phyloP scores from a whole-genome alignment of 192 early-diverging fungal genomes.

The Gigaspora rosea region DNA sequence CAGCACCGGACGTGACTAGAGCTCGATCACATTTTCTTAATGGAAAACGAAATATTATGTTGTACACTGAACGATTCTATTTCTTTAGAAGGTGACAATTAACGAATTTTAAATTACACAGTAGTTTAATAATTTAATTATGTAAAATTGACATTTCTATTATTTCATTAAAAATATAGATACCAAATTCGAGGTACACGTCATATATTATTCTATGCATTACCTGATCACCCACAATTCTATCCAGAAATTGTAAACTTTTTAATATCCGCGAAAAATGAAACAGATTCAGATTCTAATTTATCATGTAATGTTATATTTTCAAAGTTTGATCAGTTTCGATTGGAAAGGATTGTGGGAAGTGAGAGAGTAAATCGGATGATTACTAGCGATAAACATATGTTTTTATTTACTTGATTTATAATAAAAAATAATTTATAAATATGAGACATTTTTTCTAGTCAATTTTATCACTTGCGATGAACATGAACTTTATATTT shows the following conservation, averaged over 20 bases:
- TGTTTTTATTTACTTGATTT: background rate
- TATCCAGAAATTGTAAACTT: conserved; percentile 91
- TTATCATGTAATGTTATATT: conserved; percentile 71
- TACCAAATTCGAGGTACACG: conserved; percentile 81
- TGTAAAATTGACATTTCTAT: no score
- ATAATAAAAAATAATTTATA: no score
- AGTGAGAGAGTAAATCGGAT: conserved; percentile 35
- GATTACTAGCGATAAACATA: background rate
- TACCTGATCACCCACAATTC: conserved; percentile 83
- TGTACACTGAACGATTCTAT: conserved; percentile 96
- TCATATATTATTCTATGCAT: conserved; percentile 87
- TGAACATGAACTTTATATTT: no score
- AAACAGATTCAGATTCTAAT: conserved; percentile 45
- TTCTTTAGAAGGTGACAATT: conserved; percentile 66
- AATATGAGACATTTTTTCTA: no score
- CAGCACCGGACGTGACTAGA: conserved; percentile 70
- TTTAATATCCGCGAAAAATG: conserved; percentile 53
- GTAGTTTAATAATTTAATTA: no score
- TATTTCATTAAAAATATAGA: conserved; percentile 30
- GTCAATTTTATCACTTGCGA: no score
- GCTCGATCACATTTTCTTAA: conserved; percentile 79
- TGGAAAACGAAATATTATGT: conserved; percentile 72
- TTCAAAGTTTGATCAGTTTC: conserved; percentile 81
- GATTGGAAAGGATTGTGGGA: conserved; percentile 90
- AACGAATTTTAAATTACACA: no score